These are phyloP conservation scores for Turnera subulata DNA, from an alignment of 345 rosid genomes.

Conservation along the genomic window DNA sequence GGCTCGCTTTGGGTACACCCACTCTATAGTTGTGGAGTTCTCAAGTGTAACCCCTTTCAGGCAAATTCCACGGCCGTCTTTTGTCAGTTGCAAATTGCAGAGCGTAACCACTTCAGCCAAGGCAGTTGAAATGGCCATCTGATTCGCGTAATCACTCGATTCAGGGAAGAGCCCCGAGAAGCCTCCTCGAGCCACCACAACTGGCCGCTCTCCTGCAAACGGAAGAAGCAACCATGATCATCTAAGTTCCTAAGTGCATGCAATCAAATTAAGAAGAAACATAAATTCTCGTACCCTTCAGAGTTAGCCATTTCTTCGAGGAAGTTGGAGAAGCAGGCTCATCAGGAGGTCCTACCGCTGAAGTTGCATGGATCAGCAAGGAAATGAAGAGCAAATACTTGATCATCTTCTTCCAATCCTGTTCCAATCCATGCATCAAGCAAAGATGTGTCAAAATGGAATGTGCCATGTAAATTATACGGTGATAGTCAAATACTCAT, in stretches of 20 bases:
- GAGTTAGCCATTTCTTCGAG: constrained; percentile 56
- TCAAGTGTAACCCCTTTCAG: constrained; percentile 49
- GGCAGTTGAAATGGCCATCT: constrained; percentile 33
- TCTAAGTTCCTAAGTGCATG: background rate
- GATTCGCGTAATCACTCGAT: constrained; percentile 43
- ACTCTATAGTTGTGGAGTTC: constrained; percentile 48
- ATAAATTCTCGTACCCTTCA: constrained; percentile 31
- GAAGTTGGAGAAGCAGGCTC: constrained; percentile 1
- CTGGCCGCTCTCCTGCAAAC: constrained; percentile 52
- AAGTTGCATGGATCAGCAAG: constrained; percentile 35
- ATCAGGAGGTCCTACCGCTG: constrained; percentile 19
- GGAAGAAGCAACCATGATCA: background rate
- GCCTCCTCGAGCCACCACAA: constrained; percentile 75
- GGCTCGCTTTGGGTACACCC: constrained; percentile 28
- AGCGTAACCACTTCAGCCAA: constrained; percentile 33
- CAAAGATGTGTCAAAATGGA: background rate
- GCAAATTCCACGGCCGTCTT: constrained; percentile 66
- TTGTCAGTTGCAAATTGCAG: constrained; percentile 69
- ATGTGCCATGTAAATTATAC: background rate
- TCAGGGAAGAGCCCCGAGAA: constrained; percentile 78
- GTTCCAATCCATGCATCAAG: constrained; percentile 1
- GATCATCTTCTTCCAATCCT: constrained; percentile 44
- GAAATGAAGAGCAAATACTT: constrained; percentile 41
- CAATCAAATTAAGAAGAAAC: background rate
- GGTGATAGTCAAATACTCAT: too few species aligned